A percentile compares a stretch with the other conserved stretches of the same genome.
These are phyloP conservation scores for Penicillium capsulatum DNA, from an alignment of 2,329 filamentous ascomycete species.

Conservation along the genomic window DNA sequence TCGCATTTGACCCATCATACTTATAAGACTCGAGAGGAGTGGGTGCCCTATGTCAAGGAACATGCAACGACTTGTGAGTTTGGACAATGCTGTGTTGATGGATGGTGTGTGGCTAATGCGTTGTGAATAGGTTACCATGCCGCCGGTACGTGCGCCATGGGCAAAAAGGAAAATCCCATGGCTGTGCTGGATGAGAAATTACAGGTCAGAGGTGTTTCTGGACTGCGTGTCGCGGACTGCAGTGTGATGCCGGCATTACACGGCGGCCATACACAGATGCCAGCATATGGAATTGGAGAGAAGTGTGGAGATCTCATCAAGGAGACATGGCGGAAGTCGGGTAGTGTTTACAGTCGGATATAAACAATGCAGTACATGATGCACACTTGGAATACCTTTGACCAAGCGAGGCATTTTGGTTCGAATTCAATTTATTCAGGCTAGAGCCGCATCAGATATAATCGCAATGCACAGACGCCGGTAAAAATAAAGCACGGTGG, in stretches of 20 bases:
- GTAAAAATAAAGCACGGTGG: no score
- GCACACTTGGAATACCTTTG: no score
- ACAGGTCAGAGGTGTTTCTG: slow-evolving; percentile 50
- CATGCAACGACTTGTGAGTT: slow-evolving; percentile 58
- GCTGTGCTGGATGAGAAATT: slow-evolving; percentile 54
- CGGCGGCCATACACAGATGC: slow-evolving; percentile 54
- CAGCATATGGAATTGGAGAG: slow-evolving; percentile 56
- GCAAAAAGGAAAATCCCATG: slow-evolving; percentile 44
- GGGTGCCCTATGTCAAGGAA: slow-evolving; percentile 55
- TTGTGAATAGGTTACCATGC: slow-evolving; percentile 51
- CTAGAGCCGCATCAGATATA: no score
- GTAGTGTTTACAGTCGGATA: slow-evolving; percentile 17
- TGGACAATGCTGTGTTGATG: no score
- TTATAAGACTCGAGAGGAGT: slow-evolving; percentile 54
- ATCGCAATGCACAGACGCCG: no score
- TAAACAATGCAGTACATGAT: slow-evolving; percentile 1
- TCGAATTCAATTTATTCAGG: no score
- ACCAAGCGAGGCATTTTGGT: no score
- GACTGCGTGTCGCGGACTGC: slow-evolving; percentile 53
- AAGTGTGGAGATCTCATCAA: slow-evolving; percentile 52
- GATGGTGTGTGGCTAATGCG: not conserved
- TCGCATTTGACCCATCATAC: slow-evolving; percentile 49
- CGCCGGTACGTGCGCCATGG: slow-evolving; percentile 56
- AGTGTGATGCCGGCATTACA: slow-evolving; percentile 52
- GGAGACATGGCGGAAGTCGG: slow-evolving; percentile 27